Conservation (phyloP, 306 rosid genomes). For the Mimosa pudica region DNA sequence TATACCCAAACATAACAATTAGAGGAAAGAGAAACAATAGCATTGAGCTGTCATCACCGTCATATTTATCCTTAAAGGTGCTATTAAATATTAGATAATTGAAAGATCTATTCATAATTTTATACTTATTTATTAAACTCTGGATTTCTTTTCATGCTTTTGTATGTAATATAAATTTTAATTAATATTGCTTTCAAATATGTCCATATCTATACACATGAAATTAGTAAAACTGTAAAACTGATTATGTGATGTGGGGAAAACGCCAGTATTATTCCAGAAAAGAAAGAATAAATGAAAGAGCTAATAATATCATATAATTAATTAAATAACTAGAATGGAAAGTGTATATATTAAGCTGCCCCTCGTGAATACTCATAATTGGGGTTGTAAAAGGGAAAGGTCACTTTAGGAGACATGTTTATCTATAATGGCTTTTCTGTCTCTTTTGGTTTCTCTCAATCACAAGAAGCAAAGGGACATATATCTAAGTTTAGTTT, state of each 20-base stretch:
- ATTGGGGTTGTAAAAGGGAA: conserved; percentile 28
- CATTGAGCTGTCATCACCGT: background rate
- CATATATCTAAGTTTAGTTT: background rate
- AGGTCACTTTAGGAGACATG: conserved; percentile 37
- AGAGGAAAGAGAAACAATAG: background rate
- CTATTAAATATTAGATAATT: background rate
- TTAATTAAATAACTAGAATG: background rate
- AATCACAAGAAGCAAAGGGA: background rate
- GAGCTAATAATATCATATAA: background rate
- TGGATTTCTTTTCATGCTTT: background rate
- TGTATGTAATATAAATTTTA: background rate
- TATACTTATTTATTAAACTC: background rate
- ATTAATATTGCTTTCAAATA: background rate
- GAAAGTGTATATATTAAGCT: conserved; percentile 4
- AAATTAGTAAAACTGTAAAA: background rate
- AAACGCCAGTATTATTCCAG: background rate
- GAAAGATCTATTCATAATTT: background rate
- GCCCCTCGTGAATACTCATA: conserved; percentile 29
- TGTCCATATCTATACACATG: background rate
- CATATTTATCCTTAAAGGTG: background rate
- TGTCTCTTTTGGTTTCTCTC: conserved; percentile 26
- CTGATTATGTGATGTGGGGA: too few species aligned
- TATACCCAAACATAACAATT: background rate
- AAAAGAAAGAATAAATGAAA: background rate
- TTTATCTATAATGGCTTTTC: conserved; percentile 17